Percentiles rank a stretch among this genome's conserved stretches.
Conservation (phyloP, 495 filamentous ascomycete species). For the Hypoxylon subgilvum region DNA sequence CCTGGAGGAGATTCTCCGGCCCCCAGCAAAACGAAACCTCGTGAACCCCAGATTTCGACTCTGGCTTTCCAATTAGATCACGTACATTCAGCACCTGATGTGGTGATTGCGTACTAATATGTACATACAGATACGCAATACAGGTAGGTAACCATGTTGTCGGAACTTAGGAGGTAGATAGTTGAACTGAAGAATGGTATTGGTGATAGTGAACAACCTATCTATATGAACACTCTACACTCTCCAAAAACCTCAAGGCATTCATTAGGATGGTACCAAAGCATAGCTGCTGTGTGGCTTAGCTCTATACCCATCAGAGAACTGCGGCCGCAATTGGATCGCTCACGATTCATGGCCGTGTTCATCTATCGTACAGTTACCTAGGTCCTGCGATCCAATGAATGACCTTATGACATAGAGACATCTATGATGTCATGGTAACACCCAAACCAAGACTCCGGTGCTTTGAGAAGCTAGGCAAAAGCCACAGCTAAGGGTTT, state of each 20-base stretch:
- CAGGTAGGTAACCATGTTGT: no score
- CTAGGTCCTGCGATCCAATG: conserved; percentile 16
- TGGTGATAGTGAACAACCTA: no score
- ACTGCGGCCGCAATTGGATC: conserved; percentile 21
- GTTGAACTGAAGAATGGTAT: no score
- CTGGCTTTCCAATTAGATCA: conserved; percentile 23
- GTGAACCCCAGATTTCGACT: conserved; percentile 1
- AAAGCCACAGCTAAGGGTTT: background rate
- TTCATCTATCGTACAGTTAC: background rate
- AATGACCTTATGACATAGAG: conserved; percentile 15
- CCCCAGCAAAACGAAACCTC: conserved; percentile 16
- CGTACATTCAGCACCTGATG: conserved; percentile 20
- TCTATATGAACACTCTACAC: background rate
- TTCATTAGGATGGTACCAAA: no score
- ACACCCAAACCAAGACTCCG: conserved; percentile 14
- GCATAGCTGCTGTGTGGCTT: no score
- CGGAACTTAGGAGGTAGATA: no score
- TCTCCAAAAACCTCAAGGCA: no score
- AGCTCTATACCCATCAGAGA: background rate
- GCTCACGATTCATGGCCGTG: conserved; percentile 24
- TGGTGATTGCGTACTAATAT: background rate
- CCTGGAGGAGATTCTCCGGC: conserved; percentile 20
- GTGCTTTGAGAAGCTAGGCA: conserved; percentile 10
- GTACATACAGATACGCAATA: conserved; percentile 8
- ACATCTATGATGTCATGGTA: conserved; percentile 37